These are phyloP conservation scores for Ophiostoma ips DNA, from an alignment of 2,329 filamentous ascomycete species.

Conservation along the genomic window DNA sequence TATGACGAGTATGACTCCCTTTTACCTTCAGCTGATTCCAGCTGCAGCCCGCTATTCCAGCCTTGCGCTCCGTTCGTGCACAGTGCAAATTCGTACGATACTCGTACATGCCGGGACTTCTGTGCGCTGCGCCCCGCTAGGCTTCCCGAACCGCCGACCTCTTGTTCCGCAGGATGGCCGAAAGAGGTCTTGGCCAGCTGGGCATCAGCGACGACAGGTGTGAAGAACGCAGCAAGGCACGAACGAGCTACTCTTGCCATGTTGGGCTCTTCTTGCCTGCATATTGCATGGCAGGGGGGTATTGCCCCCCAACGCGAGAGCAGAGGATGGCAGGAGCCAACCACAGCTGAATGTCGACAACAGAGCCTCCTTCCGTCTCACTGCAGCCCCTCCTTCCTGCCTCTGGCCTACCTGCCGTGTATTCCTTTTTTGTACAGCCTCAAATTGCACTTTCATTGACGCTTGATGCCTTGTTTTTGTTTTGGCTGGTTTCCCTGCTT, in stretches of 20 bases:
- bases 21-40: no score
- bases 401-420: not conserved
- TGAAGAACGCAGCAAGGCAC: no score
- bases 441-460: not conserved
- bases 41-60: no score
- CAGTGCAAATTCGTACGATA: not conserved
- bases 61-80: not conserved
- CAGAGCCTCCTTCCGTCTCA: not conserved
- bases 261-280: no score
- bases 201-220: no score
- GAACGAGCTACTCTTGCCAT: no score
- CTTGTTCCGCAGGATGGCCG: no score
- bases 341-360: not conserved
- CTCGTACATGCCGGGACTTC: not conserved
- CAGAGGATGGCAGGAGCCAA: not conserved
- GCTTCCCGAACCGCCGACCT: constrained; percentile 1
- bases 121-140: constrained; percentile 8
- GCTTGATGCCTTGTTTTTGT: not conserved
- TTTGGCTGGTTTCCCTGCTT: not conserved
- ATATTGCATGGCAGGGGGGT: no score
- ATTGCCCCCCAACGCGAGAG: no score
- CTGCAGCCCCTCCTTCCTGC: not conserved
- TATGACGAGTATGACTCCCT: no score
- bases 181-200: no score
- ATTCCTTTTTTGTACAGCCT: not conserved